A percentile compares a stretch with the other conserved stretches of the same genome.
Conservation (phyloP, 116 monocot genomes). For the Cymodocea nodosa region DNA sequence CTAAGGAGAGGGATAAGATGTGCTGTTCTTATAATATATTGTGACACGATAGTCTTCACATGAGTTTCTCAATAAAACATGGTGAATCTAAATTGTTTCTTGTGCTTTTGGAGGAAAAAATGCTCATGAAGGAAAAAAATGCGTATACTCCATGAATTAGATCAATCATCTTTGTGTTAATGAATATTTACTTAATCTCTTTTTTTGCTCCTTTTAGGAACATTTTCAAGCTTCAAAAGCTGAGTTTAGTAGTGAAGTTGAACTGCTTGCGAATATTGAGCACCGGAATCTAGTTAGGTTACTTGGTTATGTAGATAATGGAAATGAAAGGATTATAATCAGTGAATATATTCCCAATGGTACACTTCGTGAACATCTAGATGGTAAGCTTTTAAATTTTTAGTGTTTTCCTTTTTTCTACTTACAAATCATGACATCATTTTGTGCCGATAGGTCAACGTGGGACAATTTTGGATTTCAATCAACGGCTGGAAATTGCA, state of each 20-base stretch:
- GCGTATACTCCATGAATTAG: too few relatives aligned
- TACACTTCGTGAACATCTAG: conserved; percentile 76
- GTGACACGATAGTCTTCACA: too few relatives aligned
- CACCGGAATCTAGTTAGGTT: conserved; percentile 64
- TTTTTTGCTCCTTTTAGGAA: conserved; percentile 29
- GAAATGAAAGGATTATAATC: conserved; percentile 58
- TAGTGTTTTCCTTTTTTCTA: background rate
- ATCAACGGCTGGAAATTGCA: conserved; percentile 77
- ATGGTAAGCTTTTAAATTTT: conserved; percentile 37
- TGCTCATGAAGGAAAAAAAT: background rate
- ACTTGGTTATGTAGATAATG: conserved; percentile 55
- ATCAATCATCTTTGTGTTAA: too few relatives aligned
- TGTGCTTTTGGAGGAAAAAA: too few relatives aligned
- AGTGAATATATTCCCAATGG: conserved; percentile 85
- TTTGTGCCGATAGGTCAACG: conserved; percentile 31
- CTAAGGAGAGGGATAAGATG: too few relatives aligned
- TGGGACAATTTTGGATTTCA: conserved; percentile 66
- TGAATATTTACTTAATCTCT: background rate
- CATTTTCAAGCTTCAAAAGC: conserved; percentile 21
- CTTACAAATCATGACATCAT: background rate
- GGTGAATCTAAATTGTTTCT: too few relatives aligned
- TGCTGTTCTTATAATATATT: too few relatives aligned
- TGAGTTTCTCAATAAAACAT: too few relatives aligned
- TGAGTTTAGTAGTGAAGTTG: conserved; percentile 64
- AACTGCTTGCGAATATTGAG: conserved; percentile 62